Evolutionary conservation across 805 yeast species (phyloP).

Genomic region (Hanseniaspora lindneri): DNA sequence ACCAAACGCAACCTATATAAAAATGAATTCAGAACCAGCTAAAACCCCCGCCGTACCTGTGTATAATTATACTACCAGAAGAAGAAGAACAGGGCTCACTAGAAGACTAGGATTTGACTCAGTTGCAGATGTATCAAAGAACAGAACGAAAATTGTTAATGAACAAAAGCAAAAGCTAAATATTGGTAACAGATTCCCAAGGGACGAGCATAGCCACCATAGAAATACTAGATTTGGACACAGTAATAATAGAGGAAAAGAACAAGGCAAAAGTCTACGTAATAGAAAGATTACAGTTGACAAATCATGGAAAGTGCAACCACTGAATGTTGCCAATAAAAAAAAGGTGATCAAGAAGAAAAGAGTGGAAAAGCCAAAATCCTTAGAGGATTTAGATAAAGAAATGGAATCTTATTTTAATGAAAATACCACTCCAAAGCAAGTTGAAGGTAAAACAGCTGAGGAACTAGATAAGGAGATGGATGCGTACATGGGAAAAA

Average conservation of each 20-base stretch:
- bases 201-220: not conserved
- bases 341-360: not conserved
- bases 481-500: constrained; percentile 24
- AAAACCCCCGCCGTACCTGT: constrained; percentile 2
- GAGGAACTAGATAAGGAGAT: constrained; percentile 27
- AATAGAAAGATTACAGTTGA: not conserved
- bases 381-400: constrained; percentile 25
- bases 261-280: constrained; percentile 2
- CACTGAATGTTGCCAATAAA: not conserved
- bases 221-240: not conserved
- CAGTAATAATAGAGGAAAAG: not conserved
- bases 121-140: constrained; percentile 6
- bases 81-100: constrained; percentile 9
- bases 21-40: not conserved
- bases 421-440: not conserved
- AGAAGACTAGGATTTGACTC: constrained; percentile 15
- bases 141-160: constrained; percentile 9
- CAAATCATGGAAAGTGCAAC: not conserved
- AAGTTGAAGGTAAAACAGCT: constrained; percentile 14
- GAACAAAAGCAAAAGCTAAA: constrained; percentile 5
- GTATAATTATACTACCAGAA: constrained; percentile 5
- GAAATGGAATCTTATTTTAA: constrained; percentile 29
- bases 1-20: too few relatives aligned
- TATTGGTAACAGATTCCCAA: not conserved
- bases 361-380: constrained; percentile 5